Base-by-base conservation (phyloP, 192 early-diverging fungal genomes). In the Coemansia nantahalensis region DNA sequence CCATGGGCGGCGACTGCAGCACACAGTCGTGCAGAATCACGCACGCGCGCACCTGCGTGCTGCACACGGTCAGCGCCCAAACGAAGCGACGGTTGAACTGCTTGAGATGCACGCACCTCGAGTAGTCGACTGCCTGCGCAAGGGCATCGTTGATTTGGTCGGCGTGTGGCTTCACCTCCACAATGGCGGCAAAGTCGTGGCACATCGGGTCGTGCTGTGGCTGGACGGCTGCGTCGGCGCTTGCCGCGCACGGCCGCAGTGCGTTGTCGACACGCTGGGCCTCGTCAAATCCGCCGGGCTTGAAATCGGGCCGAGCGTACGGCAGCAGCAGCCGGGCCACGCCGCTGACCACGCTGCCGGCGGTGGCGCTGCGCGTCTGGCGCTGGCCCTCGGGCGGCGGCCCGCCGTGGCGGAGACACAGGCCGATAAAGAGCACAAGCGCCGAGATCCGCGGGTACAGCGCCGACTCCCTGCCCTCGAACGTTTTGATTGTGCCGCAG, bases 11-110 rank as follows among this genome's bases (percentile, higher is more conserved):
- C 0, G 59, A 48, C 19, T 18, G 23, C 0, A 40, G 13, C 3
- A 28, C 44, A 13, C 1, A 13, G 37, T 45, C 48, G 5, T 16
- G 43, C 13, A 38, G 18, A 21, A 60, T 18, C 24, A 51, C 35
- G 5, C 31, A 48, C 1, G 26, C 42, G 11, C 28, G 10, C 11
- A 48, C 26, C 0, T 43, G 24, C 5, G 31, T 13, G 15, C 30
- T 39, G 11, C 59, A 62, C 21, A 46, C 12, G 2, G 30, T 37
- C 14, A 54, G 32, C 0, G 51, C 59, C 59, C 59, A 62, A 4
- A 47, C 24, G 13, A 41, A 62, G 16, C 59, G 59, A 5, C 59
- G 43, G 13, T 54, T 16, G 12, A 19, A 35, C 45, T 62, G 59
- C 16, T 23, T 11, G 3, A 12, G 3, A 23, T 48, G 48, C 8